Evolutionary conservation across 306 rosid genomes (phyloP).

Genomic region (Fragaria vesca): DNA sequence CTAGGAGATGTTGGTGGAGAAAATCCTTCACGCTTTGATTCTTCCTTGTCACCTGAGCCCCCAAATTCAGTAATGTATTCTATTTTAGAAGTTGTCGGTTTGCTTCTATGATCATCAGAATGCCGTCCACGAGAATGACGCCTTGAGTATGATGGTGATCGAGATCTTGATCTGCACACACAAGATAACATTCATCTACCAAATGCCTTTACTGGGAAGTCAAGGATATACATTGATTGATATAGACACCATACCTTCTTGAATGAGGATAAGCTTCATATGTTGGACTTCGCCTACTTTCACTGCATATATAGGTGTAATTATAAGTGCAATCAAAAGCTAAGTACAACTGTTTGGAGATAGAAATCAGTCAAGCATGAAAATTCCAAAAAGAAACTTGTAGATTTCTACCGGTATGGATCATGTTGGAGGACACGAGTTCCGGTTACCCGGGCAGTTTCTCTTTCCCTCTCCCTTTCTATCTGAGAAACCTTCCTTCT

Average conservation of each 20-base stretch:
- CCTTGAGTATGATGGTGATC: conserved; percentile 78
- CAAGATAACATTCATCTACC: background rate
- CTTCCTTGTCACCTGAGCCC: conserved; percentile 66
- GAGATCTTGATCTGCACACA: conserved; percentile 65
- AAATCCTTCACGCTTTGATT: conserved; percentile 62
- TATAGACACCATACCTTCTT: conserved; percentile 53
- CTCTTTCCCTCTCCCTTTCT: conserved; percentile 97
- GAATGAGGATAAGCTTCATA: conserved; percentile 96
- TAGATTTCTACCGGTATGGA: conserved; percentile 77
- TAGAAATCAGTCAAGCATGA: conserved; percentile 23
- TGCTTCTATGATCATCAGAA: conserved; percentile 83
- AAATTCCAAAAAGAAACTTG: conserved; percentile 17
- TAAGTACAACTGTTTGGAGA: conserved; percentile 12
- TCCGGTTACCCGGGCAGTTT: conserved; percentile 68
- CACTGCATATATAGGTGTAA: conserved; percentile 53
- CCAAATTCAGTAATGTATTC: conserved; percentile 97
- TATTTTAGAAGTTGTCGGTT: conserved; percentile 70
- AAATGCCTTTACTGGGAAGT: conserved; percentile 9
- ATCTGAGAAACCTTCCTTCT: conserved; percentile 96
- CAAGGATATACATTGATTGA: conserved; percentile 11
- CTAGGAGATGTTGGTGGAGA: conserved; percentile 92
- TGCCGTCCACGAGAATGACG: conserved; percentile 60
- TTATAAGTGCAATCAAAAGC: conserved; percentile 5
- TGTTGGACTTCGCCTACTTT: conserved; percentile 90
- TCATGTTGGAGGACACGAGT: conserved; percentile 79